Conservation (phyloP, 2,329 filamentous ascomycete species). For the Drechslerella stenobrocha region DNA sequence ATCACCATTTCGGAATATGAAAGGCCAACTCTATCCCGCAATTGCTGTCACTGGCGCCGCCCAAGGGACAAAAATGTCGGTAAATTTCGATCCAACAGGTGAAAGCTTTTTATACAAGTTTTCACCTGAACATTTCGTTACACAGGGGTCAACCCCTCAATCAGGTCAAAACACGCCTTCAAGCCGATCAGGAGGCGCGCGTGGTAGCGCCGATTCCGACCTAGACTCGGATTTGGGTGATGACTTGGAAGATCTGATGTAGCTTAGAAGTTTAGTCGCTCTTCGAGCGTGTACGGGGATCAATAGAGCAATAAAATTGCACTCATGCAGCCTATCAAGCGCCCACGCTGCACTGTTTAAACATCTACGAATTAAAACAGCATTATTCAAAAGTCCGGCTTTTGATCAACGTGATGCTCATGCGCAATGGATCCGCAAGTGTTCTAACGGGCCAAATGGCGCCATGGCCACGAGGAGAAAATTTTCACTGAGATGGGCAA, state of each 20-base stretch:
- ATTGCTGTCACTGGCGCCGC: background rate
- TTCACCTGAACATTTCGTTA: background rate
- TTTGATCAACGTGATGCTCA: too few species aligned
- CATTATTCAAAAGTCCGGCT: too few species aligned
- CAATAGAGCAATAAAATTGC: too few species aligned
- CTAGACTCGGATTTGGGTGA: background rate
- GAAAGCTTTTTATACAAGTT: background rate
- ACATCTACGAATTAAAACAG: too few species aligned
- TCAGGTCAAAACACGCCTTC: background rate
- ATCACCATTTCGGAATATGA: background rate
- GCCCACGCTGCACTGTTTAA: too few species aligned
- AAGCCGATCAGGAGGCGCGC: background rate
- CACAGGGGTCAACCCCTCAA: background rate
- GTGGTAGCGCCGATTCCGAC: background rate
- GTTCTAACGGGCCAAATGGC: too few species aligned
- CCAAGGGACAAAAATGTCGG: background rate
- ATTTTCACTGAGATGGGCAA: too few species aligned
- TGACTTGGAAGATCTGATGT: background rate
- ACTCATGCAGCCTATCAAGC: too few species aligned
- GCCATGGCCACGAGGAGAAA: too few species aligned
- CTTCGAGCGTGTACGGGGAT: too few species aligned
- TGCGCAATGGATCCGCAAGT: too few species aligned
- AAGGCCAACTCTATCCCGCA: background rate
- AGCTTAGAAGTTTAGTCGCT: too few species aligned
- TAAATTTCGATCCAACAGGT: slow-evolving; percentile 1